Base-by-base conservation (phyloP, 192 early-diverging fungal species). In the Gamsiella multidivaricata region DNA sequence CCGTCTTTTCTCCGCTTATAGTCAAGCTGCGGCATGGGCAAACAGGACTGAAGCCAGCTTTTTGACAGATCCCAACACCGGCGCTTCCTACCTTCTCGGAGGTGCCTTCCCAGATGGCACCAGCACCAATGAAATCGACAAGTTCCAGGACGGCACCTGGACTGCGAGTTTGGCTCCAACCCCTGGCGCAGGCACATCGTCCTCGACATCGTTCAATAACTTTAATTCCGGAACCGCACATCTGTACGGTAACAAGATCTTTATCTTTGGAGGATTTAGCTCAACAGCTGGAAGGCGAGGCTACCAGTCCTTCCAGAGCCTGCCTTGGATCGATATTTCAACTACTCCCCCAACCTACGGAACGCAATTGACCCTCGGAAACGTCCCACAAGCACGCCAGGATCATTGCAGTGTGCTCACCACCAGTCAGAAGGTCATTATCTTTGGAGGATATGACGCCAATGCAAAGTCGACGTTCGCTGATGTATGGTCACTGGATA, bases 321-420 rank as follows among this genome's bases (percentile, higher is more conserved):
- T 76, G 22, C 56, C 59, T 8, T 54, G 17, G 2, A 57, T 72
- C 20, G 69, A 72, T 26, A 20, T 64, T 37, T 59, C 56, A 2
- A 41, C n/a, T 22, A 9, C 55, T 4, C 0, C 60, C 7, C 61
- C 43, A n/a, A 72, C 53, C 10, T 25, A 32, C 43, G 69, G 61
- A 20, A 51, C 20, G 2, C 64, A 76, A 42, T 49, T 68, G 45
- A 50, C 73, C 3, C 29, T 68, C 12, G 73, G 73, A 14, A 5
- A 23, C 0, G 36, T 54, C 5, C 73, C 73, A 11, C 43, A 39
- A 11, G 17, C 43, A 8, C 73, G 73, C 45, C 73, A 76, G 45
- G 33, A 76, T 26, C 73, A 76, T 43, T 76, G 73, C 31, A 76
- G 65, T 37, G 73, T 62, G 1, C n/a, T 76, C 23, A 76, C 64